Base-by-base conservation (phyloP, 371 early-diverging fungal genomes). In the Mucor piriformis region DNA sequence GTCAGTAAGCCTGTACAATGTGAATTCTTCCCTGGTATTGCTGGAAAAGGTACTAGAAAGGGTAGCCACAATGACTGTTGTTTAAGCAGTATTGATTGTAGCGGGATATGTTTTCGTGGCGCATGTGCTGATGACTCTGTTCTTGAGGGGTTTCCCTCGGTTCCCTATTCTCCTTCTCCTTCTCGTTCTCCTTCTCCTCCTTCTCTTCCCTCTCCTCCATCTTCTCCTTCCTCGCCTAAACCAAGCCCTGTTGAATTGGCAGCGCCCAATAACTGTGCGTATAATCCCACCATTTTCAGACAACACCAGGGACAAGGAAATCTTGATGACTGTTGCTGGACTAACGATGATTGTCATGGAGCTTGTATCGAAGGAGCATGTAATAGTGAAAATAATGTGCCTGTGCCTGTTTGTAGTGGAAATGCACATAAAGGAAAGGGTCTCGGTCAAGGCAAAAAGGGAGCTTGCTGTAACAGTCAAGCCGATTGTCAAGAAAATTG, bases 311-410 rank as follows among this genome's bases (percentile, higher is more conserved):
- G 65, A 8, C 54, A 51, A 33, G 65, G 65, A n/a, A 43, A 43
- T 21, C 20, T 43, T 18, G 20, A 43, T 21, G 43, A 43, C 20
- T 43, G 43, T 12, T 43, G 61, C 4, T 27, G 27, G 3, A 27
- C 29, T 10, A 46, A 49, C 38, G 29, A 47, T 21, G 61, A 61
- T 37, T 61, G 61, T 10, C 23, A 65, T 20, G 55, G 61, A 34
- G 34, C 50, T 16, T 65, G 65, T 37, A 37, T 61, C 49, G 60
- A 60, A 21, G 65, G 61, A 33, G 33, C 33, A n/a, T 54, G 60
- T 16, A 50, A 54, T 43, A 21, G 20, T 6, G 50, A 54, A 23
- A 43, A 43, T 21, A 43, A 43, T 6, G 10, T 10, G 6, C 40
- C 43, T 1, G 10, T 21, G 1, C 43, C 43, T 18, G 43, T 43